phyloP scores from a whole-genome alignment of 2,329 filamentous ascomycete genomes.

The Aspergillus jensenii region DNA sequence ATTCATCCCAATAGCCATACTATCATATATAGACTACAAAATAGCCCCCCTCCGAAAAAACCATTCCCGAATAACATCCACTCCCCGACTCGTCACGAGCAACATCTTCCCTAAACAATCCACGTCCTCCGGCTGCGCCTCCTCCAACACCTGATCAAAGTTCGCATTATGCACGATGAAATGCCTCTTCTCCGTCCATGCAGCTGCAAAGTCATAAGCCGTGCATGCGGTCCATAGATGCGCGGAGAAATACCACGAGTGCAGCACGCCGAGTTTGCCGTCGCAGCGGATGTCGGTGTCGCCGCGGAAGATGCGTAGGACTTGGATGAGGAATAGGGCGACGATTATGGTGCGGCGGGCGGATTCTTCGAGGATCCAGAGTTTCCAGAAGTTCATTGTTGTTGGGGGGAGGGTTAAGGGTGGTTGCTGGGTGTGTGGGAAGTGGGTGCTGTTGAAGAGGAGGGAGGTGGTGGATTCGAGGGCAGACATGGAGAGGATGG shows the following conservation, averaged over 20 bases:
- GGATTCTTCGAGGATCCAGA: slow-evolving; percentile 57
- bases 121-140: slow-evolving; percentile 26
- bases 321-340: slow-evolving; percentile 45
- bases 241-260: slow-evolving; percentile 31
- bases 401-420: slow-evolving; percentile 40
- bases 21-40: slow-evolving; percentile 3
- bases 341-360: slow-evolving; percentile 53
- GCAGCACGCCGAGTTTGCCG: slow-evolving; percentile 24
- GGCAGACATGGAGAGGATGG: slow-evolving; percentile 28
- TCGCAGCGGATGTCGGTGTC: slow-evolving; percentile 22
- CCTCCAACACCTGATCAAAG: slow-evolving; percentile 19
- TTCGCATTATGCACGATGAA: slow-evolving; percentile 27
- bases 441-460: slow-evolving; percentile 19
- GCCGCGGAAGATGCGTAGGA: slow-evolving; percentile 25
- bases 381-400: slow-evolving; percentile 48
- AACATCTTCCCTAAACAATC: slow-evolving; percentile 30
- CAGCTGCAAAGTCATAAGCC: slow-evolving; percentile 29
- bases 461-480: slow-evolving; percentile 22
- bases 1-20: too few species aligned
- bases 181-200: slow-evolving; percentile 27
- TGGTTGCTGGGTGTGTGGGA: slow-evolving; percentile 10
- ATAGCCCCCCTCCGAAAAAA: slow-evolving; percentile 21
- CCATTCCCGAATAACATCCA: slow-evolving; percentile 27
- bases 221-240: slow-evolving; percentile 28
- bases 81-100: slow-evolving; percentile 25